A percentile compares a stretch with the other conserved stretches of the same genome.
Conservation (phyloP, 805 yeast species). For the Alloascoidea hylecoeti region DNA sequence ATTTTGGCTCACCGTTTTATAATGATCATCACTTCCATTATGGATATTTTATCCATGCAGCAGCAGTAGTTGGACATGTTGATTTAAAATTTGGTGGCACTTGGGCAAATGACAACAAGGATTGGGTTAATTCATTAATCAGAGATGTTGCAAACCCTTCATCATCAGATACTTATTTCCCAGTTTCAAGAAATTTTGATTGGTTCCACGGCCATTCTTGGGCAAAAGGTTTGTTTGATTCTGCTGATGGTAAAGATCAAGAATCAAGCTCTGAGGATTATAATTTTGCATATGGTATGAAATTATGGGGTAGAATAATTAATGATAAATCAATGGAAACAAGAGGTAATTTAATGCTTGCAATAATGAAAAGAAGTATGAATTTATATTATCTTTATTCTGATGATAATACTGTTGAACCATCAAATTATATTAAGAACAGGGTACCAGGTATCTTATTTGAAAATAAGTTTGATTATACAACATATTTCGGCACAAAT, state of each 20-base stretch:
- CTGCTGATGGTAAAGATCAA: constrained; percentile 68
- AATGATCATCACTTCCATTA: constrained; percentile 48
- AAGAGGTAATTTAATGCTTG: constrained; percentile 46
- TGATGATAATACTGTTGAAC: constrained; percentile 41
- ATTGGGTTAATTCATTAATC: constrained; percentile 43
- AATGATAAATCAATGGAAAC: constrained; percentile 36
- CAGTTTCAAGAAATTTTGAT: constrained; percentile 55
- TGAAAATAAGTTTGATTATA: constrained; percentile 60
- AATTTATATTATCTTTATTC: constrained; percentile 38
- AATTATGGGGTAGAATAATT: constrained; percentile 45
- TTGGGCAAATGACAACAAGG: constrained; percentile 34
- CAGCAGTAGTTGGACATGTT: constrained; percentile 79
- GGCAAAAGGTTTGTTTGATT: constrained; percentile 59
- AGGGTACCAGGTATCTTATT: constrained; percentile 63
- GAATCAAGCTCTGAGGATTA: constrained; percentile 68
- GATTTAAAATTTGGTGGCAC: constrained; percentile 41
- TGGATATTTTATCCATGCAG: constrained; percentile 49
- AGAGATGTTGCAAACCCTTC: constrained; percentile 57
- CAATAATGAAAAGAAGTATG: constrained; percentile 39
- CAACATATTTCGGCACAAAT: constrained; percentile 67
- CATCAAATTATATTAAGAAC: constrained; percentile 38
- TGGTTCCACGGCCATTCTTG: constrained; percentile 72
- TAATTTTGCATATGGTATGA: constrained; percentile 55
- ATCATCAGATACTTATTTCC: constrained; percentile 39
- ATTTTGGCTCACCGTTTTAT: constrained; percentile 35